These are phyloP conservation scores for Aspergillus arachidicola DNA, from an alignment of 2,329 filamentous ascomycete genomes.

Conservation along the genomic window DNA sequence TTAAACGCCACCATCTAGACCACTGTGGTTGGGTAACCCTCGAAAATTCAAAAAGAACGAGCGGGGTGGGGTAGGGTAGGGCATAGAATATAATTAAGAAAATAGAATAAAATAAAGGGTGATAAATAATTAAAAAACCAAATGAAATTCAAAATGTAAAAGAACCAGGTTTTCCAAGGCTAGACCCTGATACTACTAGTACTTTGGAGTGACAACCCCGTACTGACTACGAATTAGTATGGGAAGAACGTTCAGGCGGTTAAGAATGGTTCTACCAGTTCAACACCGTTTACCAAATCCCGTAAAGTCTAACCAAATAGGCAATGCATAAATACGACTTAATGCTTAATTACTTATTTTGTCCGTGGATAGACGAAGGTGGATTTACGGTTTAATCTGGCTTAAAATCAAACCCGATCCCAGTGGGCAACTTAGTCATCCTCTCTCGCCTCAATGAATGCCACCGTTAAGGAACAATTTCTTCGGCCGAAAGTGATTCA, in stretches of 20 bases:
- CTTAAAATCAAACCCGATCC: neutral
- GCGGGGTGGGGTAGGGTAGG: no score
- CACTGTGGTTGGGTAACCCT: neutral
- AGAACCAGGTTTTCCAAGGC: neutral
- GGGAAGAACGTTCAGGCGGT: neutral
- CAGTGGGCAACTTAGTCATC: neutral
- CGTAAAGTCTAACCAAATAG: slow-evolving; percentile 1
- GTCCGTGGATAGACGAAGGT: neutral
- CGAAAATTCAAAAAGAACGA: neutral
- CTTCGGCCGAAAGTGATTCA: neutral
- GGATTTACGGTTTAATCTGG: neutral
- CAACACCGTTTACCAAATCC: neutral
- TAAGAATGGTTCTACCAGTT: slow-evolving; percentile 1
- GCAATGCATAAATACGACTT: neutral
- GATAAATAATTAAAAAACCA: neutral
- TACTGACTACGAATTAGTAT: neutral
- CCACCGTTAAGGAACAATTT: neutral
- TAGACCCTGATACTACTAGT: neutral
- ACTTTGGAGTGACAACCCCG: neutral
- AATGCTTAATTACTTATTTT: neutral
- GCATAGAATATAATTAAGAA: no score
- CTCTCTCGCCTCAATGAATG: neutral
- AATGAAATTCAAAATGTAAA: neutral
- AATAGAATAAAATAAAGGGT: neutral
- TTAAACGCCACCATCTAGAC: slow-evolving; percentile 19